Base-by-base conservation (phyloP, 768 basidiomycete species). In the Termitomyces sp. region DNA sequence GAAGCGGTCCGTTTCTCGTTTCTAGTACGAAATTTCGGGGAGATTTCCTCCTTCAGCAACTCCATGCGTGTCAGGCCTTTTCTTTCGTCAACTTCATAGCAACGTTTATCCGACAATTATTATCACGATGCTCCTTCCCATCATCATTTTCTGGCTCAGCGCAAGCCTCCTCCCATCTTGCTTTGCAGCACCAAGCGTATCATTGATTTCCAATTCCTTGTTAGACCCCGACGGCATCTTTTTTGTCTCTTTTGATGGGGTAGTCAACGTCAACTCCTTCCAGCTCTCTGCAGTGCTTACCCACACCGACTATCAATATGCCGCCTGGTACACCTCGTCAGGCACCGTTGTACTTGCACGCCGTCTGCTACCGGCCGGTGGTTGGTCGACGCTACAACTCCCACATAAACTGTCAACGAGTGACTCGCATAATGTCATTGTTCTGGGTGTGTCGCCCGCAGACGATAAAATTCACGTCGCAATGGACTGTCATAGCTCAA, bases 191-290 rank as follows among this genome's bases (percentile, higher is more conserved):
- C 80, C 79, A 17, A 70, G 63, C 4, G 77, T 80, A 32, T 75
- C 76, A n/a, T 65, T 78, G 32, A 66, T 75, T 32, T 71, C 73
- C 9, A 78, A 78, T 61, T 73, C 71, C 12, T 66, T 71, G 32
- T 72, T 80, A 14, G 80, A 81, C 58, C 25, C 73, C 0, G 72
- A 73, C 43, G 77, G 79, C 10, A 70, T 80, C 46, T 81, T 76
- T 66, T 81, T 80, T 61, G 67, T 80, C 49, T 79, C 78, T 1
- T 81, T 73, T 57, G 80, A 81, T 59, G 79, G 79, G 10, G 73
- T 81, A 45, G 78, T 81, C 46, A 80, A 80, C 60, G 76, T 79
- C 64, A 76, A 81, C 68, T 78, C 77, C 5, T 81, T 81, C 72
- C 79, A 80, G 55, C 70, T 77, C 12, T 78, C 76, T 14, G 78